Percentiles rank a stretch among this genome's conserved stretches.
These are phyloP conservation scores for Xylariomycetidae sp. DNA, from an alignment of 2,329 filamentous ascomycete genomes.

Conservation along the genomic window DNA sequence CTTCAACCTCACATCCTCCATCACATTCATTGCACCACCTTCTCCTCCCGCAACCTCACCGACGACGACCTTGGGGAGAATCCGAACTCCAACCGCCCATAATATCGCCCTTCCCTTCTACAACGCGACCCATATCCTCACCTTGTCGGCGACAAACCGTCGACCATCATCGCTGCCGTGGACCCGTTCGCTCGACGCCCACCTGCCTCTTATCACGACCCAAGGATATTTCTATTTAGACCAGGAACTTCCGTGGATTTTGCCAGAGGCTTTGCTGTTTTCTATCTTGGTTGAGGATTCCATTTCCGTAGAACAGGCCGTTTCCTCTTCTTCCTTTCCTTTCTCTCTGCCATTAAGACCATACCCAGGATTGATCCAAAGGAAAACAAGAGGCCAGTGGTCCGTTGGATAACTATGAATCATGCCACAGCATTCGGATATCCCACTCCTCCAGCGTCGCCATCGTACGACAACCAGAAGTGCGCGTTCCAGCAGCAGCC, in stretches of 20 bases:
- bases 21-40: too few relatives aligned
- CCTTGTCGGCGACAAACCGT: constrained; percentile 9
- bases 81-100: too few relatives aligned
- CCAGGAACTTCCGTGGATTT: constrained; percentile 21
- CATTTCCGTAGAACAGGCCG: constrained; percentile 24
- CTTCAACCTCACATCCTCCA: constrained; percentile 19
- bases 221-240: constrained; percentile 16
- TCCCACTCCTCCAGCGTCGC: constrained; percentile 55
- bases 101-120: too few relatives aligned
- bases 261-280: constrained; percentile 14
- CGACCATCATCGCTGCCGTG: constrained; percentile 19
- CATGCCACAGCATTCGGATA: constrained; percentile 54
- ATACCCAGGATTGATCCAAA: constrained; percentile 16
- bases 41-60: too few relatives aligned
- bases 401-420: constrained; percentile 49
- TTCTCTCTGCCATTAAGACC: neutral
- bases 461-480: constrained; percentile 47
- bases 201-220: too few relatives aligned
- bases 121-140: too few relatives aligned
- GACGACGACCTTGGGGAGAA: too few relatives aligned
- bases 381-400: constrained; percentile 22
- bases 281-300: constrained; percentile 22
- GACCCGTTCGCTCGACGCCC: constrained; percentile 51
- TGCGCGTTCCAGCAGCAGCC: constrained; percentile 37
- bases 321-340: constrained; percentile 27